These are phyloP conservation scores for Ogataea minuta DNA, from an alignment of 805 yeast genomes.

Conservation along the genomic window DNA sequence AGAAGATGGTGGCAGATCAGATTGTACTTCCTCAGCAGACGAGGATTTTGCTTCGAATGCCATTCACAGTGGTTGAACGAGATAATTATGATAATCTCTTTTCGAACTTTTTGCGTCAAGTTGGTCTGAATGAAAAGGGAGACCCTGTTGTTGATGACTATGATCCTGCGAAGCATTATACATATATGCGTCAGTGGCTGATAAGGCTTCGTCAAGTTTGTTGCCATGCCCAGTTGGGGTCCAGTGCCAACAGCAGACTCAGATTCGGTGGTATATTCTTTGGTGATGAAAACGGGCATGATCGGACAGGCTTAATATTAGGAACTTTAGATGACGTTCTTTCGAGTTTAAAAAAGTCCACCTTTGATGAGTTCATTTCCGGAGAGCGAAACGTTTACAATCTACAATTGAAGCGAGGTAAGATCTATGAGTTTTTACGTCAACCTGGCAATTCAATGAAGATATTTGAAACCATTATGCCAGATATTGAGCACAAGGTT, in stretches of 20 bases:
- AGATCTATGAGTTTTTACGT: slow-evolving; percentile 57
- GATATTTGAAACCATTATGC: slow-evolving; percentile 42
- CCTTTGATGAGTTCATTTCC: slow-evolving; percentile 46
- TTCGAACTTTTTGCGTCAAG: slow-evolving; percentile 55
- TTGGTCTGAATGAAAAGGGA: slow-evolving; percentile 52
- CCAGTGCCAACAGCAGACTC: slow-evolving; percentile 9
- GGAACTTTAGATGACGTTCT: slow-evolving; percentile 69
- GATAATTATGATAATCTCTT: slow-evolving; percentile 71
- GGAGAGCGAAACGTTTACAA: slow-evolving; percentile 48
- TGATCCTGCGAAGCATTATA: slow-evolving; percentile 44
- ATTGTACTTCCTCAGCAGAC: slow-evolving; percentile 77
- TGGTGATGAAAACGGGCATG: slow-evolving; percentile 10
- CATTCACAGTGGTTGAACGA: slow-evolving; percentile 81
- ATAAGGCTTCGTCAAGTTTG: slow-evolving; percentile 71
- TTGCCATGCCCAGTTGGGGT: slow-evolving; percentile 62
- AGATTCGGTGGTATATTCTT: slow-evolving; percentile 6
- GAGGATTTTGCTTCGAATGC: slow-evolving; percentile 64
- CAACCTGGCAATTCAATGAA: slow-evolving; percentile 50
- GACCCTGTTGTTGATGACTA: slow-evolving; percentile 48
- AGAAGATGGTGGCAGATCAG: slow-evolving; percentile 75
- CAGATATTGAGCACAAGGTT: slow-evolving; percentile 29
- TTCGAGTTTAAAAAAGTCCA: slow-evolving; percentile 57
- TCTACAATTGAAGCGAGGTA: slow-evolving; percentile 59
- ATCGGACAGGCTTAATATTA: slow-evolving; percentile 24
- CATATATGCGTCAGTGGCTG: slow-evolving; percentile 67